Evolutionary conservation across 768 basidiomycete species (phyloP).

Genomic region (Phylloporus arenicola): DNA sequence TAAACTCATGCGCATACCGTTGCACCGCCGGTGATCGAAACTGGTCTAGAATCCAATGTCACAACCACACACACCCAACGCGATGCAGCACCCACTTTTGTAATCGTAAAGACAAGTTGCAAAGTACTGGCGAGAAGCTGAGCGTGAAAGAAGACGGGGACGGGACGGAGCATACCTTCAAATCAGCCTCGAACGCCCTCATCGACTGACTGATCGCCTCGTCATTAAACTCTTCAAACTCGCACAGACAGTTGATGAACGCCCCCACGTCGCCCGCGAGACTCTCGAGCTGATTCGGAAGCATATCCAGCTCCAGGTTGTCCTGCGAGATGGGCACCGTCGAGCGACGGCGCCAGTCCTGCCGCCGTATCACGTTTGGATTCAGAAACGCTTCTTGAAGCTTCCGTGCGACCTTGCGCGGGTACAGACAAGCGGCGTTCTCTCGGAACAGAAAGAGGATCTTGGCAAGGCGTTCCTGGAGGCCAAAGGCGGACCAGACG

Average conservation of each 20-base stretch:
- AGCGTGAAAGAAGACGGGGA: not conserved
- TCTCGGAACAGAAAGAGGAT: conserved; percentile 47
- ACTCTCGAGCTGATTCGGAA: conserved; percentile 40
- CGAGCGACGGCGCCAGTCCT: conserved; percentile 31
- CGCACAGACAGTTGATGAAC: conserved; percentile 45
- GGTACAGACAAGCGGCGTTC: conserved; percentile 49
- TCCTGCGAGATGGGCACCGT: conserved; percentile 34
- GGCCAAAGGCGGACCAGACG: conserved; percentile 44
- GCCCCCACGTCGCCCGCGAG: conserved; percentile 44
- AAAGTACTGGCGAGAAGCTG: conserved; percentile 38
- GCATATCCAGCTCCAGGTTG: conserved; percentile 41
- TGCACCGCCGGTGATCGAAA: conserved; percentile 48
- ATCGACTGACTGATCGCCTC: conserved; percentile 46
- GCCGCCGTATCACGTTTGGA: conserved; percentile 26
- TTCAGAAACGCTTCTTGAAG: conserved; percentile 32
- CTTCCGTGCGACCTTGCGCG: conserved; percentile 38
- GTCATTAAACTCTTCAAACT: conserved; percentile 52
- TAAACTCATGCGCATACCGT: conserved; percentile 46
- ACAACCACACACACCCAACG: not conserved
- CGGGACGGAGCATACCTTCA: conserved; percentile 31
- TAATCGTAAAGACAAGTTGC: conserved; percentile 43
- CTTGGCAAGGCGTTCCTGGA: conserved; percentile 46
- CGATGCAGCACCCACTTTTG: conserved; percentile 28
- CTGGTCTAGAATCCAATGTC: conserved; percentile 33
- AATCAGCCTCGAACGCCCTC: conserved; percentile 41